Evolutionary conservation across 192 early-diverging fungal species (phyloP).

Genomic region (Rhizoclosmatium globosum): DNA sequence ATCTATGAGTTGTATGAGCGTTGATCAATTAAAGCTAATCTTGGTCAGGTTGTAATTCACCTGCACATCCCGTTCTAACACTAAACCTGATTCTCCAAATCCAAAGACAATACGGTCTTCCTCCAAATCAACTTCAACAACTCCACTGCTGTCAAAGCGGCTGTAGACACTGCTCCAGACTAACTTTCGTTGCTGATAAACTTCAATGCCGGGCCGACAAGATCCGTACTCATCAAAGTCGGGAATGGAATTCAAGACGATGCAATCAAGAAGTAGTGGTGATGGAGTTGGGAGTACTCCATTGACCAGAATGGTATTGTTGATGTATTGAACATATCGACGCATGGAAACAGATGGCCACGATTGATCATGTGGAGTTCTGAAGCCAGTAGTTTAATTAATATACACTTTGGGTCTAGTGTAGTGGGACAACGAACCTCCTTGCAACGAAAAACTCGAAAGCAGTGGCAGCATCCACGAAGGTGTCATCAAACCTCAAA

Average conservation of each 20-base stretch:
- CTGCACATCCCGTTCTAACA: conserved; percentile 57
- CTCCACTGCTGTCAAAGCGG: background rate
- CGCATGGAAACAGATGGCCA: conserved; percentile 54
- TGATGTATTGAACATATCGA: conserved; percentile 65
- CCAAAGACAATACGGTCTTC: conserved; percentile 14
- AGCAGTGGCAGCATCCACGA: conserved; percentile 43
- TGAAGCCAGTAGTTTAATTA: conserved; percentile 50
- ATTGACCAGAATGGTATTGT: conserved; percentile 56
- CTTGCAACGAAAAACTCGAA: too few species aligned
- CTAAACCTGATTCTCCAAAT: conserved; percentile 22
- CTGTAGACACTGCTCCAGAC: conserved; percentile 35
- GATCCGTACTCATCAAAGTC: conserved; percentile 45
- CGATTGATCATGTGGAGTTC: conserved; percentile 43
- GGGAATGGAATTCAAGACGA: conserved; percentile 57
- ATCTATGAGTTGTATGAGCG: conserved; percentile 3
- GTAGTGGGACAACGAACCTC: too few species aligned
- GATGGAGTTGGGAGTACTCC: conserved; percentile 56
- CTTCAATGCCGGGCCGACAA: conserved; percentile 56
- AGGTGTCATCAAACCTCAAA: conserved; percentile 52
- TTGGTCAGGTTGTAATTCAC: too few species aligned
- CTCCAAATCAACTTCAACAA: background rate
- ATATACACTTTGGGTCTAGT: too few species aligned
- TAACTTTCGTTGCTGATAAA: conserved; percentile 59
- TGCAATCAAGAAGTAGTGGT: conserved; percentile 49
- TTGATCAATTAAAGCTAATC: too few species aligned